phyloP scores from a whole-genome alignment of 2,329 filamentous ascomycete genomes.

The Xylaria sp. region DNA sequence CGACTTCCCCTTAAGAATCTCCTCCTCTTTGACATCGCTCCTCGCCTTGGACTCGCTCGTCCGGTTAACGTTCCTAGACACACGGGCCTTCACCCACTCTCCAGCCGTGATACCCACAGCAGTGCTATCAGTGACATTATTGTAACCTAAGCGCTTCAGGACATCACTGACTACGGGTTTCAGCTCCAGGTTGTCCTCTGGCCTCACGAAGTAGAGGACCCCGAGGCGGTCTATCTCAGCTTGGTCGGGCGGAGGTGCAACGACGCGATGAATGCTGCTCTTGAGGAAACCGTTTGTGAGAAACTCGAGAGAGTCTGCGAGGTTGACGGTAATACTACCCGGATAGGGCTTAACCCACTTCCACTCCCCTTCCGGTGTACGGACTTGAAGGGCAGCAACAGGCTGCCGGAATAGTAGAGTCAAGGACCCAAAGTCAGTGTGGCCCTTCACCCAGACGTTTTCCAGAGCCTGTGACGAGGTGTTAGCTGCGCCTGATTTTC shows the following conservation, averaged over 20 bases:
- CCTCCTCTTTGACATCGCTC: slow-evolving; percentile 46
- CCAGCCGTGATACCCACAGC: slow-evolving; percentile 51
- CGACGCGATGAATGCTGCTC: slow-evolving; percentile 58
- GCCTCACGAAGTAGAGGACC: slow-evolving; percentile 56
- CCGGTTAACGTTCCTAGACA: slow-evolving; percentile 41
- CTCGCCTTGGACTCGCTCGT: slow-evolving; percentile 37
- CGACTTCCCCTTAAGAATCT: slow-evolving; percentile 49
- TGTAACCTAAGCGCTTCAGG: slow-evolving; percentile 50
- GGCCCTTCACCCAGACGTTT: slow-evolving; percentile 54
- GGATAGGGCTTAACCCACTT: slow-evolving; percentile 61
- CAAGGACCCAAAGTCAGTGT: slow-evolving; percentile 67
- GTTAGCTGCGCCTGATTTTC: slow-evolving; percentile 2
- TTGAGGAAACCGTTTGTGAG: slow-evolving; percentile 59
- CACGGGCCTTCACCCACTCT: slow-evolving; percentile 52
- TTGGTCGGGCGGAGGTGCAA: slow-evolving; percentile 57
- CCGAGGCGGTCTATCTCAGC: slow-evolving; percentile 59
- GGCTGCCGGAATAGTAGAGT: slow-evolving; percentile 69
- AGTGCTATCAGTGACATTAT: slow-evolving; percentile 41
- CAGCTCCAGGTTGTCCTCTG: slow-evolving; percentile 51
- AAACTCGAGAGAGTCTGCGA: slow-evolving; percentile 61
- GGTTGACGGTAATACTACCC: slow-evolving; percentile 64
- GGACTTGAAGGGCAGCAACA: slow-evolving; percentile 66
- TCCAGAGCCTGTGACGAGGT: slow-evolving; percentile 40
- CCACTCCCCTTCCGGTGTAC: slow-evolving; percentile 57
- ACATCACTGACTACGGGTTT: slow-evolving; percentile 49